These are phyloP conservation scores for Verbascum thapsus DNA, from an alignment of 257 asterid species.

Conservation along the genomic window DNA sequence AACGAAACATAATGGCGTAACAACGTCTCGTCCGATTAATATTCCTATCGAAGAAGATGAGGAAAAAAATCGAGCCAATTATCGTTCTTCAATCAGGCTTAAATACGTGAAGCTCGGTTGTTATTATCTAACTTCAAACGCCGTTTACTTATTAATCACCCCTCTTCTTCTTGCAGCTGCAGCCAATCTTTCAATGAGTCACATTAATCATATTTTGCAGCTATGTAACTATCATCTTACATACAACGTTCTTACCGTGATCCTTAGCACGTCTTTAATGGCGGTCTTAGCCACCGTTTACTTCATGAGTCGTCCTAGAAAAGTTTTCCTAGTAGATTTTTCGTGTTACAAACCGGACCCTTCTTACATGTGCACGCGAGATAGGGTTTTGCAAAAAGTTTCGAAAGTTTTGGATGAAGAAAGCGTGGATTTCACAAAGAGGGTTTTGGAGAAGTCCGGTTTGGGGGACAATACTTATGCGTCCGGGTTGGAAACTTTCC, in stretches of 20 bases:
- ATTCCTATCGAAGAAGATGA: not conserved
- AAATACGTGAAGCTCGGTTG: slow-evolving; percentile 46
- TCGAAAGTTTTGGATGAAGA: slow-evolving; percentile 29
- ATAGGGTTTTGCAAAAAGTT: slow-evolving; percentile 18
- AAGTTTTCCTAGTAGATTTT: slow-evolving; percentile 42
- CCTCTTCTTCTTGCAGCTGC: slow-evolving; percentile 33
- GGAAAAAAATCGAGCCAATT: slow-evolving; percentile 8
- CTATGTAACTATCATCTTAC: slow-evolving; percentile 34
- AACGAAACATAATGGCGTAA: not conserved
- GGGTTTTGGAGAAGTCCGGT: slow-evolving; percentile 45
- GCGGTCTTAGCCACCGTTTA: slow-evolving; percentile 38
- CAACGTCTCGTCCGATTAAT: slow-evolving; percentile 6
- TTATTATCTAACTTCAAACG: slow-evolving; percentile 42
- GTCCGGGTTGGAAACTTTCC: slow-evolving; percentile 28
- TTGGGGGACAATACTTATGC: slow-evolving; percentile 42
- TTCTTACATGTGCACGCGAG: slow-evolving; percentile 26
- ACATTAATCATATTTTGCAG: slow-evolving; percentile 23
- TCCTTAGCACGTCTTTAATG: slow-evolving; percentile 32
- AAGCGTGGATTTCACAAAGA: slow-evolving; percentile 33
- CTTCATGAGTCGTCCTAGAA: slow-evolving; percentile 39
- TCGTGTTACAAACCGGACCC: slow-evolving; percentile 49
- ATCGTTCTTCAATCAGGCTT: slow-evolving; percentile 36
- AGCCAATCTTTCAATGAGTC: slow-evolving; percentile 33
- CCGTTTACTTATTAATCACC: slow-evolving; percentile 35
- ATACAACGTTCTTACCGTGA: slow-evolving; percentile 30